Conservation (phyloP, 352 stramenopile species). For the Pythium aquatile region DNA sequence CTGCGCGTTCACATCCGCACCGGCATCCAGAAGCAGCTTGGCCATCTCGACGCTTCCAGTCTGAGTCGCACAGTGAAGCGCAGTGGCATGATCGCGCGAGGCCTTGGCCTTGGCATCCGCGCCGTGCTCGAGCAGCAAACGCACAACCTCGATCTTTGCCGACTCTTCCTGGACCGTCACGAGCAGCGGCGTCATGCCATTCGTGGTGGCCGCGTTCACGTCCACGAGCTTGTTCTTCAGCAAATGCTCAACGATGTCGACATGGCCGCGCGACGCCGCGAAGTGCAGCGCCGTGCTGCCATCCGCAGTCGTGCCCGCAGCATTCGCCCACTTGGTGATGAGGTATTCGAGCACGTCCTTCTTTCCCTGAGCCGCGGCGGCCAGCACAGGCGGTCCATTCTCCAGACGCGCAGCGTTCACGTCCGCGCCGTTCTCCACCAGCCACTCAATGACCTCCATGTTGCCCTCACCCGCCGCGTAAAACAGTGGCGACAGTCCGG, state of each 20-base stretch:
- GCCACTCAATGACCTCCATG: constrained; percentile 22
- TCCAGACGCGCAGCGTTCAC: constrained; percentile 21
- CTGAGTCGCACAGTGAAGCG: constrained; percentile 28
- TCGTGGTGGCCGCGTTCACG: constrained; percentile 22
- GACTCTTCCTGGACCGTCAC: constrained; percentile 22
- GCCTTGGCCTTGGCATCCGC: constrained; percentile 13
- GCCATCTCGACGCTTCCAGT: constrained; percentile 19
- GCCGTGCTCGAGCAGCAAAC: constrained; percentile 22
- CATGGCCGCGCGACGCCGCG: constrained; percentile 16
- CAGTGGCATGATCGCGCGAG: constrained; percentile 21
- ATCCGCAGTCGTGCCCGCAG: constrained; percentile 10
- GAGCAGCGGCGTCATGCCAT: constrained; percentile 29
- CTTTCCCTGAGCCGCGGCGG: constrained; percentile 27
- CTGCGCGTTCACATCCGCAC: constrained; percentile 27
- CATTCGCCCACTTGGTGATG: constrained; percentile 15
- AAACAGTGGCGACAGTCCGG: constrained; percentile 29
- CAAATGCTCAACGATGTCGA: constrained; percentile 19
- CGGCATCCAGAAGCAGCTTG: constrained; percentile 21
- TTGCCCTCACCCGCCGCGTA: constrained; percentile 22
- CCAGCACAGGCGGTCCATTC: constrained; percentile 26
- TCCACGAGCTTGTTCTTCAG: constrained; percentile 23
- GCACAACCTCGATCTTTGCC: constrained; percentile 17
- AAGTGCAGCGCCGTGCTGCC: constrained; percentile 30
- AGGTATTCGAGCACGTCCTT: constrained; percentile 23
- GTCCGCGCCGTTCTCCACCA: constrained; percentile 27